Evolutionary conservation across 2,329 filamentous ascomycete genomes (phyloP), one percentile per base, ranked within the genome.

Genomic region (Kalmusia sp.): DNA sequence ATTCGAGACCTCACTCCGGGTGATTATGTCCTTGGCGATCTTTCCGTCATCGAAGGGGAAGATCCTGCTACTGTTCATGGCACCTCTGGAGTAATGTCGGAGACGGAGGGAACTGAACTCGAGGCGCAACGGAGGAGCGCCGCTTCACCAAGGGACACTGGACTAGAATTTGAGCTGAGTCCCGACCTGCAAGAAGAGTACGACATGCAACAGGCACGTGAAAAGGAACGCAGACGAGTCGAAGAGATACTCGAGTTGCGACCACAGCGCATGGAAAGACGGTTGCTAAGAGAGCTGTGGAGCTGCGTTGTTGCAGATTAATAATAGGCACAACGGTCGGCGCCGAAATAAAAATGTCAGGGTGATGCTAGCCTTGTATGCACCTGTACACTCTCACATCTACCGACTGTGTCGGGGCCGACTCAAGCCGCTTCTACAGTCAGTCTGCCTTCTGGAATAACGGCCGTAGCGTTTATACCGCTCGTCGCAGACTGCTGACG

Each of bases 301-400:
- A 67, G 64, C 40, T 65, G 63, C 45, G 46, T 65, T 1, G 49
- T 60, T 40, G 55, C 52, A 8, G 60, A 62, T 48, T 55, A 65
- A 60, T 45, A 54, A 41, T 22, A 22, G 7, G 9, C 35, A 12
- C 19, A 9, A n/a, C n/a, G n/a, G n/a, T n/a, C n/a, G n/a, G n/a
- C n/a, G n/a, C n/a, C n/a, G n/a, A n/a, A n/a, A n/a, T n/a, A n/a
- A n/a, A n/a, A n/a, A n/a, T n/a, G n/a, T n/a, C n/a, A n/a, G n/a
- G n/a, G n/a, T n/a, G n/a, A n/a, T n/a, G n/a, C n/a, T n/a, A n/a
- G n/a, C n/a, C n/a, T n/a, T n/a, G n/a, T n/a, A n/a, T n/a, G n/a
- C n/a, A n/a, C n/a, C n/a, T n/a, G n/a, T n/a, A n/a, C n/a, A n/a
- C n/a, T n/a, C n/a, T n/a, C n/a, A n/a, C n/a, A n/a, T n/a, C n/a